A percentile compares a stretch with the other conserved stretches of the same genome.
phyloP scores from a whole-genome alignment of 805 yeast species.

The Suhomyces kilbournensis region DNA sequence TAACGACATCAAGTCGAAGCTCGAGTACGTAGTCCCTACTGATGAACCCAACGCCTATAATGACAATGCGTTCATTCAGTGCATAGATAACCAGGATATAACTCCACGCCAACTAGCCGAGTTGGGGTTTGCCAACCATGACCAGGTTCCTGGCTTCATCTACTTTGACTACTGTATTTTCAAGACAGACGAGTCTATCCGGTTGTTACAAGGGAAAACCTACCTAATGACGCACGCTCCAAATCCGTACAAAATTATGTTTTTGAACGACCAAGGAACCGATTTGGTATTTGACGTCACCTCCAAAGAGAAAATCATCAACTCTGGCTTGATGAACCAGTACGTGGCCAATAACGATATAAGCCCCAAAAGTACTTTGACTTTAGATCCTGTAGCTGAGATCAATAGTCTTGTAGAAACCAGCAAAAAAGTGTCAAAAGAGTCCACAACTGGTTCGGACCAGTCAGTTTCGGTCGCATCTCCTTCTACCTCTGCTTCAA shows the following conservation, averaged over 20 bases:
- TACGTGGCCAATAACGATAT: constrained; percentile 20
- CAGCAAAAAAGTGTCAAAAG: neutral
- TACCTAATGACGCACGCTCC: constrained; percentile 14
- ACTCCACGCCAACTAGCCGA: constrained; percentile 15
- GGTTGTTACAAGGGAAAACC: constrained; percentile 18
- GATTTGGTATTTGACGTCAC: constrained; percentile 18
- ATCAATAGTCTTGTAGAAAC: neutral
- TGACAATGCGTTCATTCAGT: constrained; percentile 9
- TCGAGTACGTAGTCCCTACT: constrained; percentile 6
- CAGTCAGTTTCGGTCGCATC: too few species aligned
- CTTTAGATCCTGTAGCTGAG: constrained; percentile 18
- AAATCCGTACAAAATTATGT: constrained; percentile 21
- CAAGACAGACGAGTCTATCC: constrained; percentile 17
- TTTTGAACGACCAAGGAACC: constrained; percentile 17
- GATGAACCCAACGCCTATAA: neutral
- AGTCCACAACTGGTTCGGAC: neutral
- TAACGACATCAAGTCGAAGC: constrained; percentile 10
- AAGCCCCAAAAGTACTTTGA: constrained; percentile 9
- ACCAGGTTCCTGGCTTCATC: constrained; percentile 26
- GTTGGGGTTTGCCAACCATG: constrained; percentile 22
- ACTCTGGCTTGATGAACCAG: constrained; percentile 32
- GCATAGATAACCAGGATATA: constrained; percentile 16
- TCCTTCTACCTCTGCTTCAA: neutral
- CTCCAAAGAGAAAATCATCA: constrained; percentile 23
- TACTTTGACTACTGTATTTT: constrained; percentile 21